Evolutionary conservation across 768 basidiomycete genomes (phyloP), one percentile per base, ranked within the genome.

Genomic region (Trametes gibbosa): DNA sequence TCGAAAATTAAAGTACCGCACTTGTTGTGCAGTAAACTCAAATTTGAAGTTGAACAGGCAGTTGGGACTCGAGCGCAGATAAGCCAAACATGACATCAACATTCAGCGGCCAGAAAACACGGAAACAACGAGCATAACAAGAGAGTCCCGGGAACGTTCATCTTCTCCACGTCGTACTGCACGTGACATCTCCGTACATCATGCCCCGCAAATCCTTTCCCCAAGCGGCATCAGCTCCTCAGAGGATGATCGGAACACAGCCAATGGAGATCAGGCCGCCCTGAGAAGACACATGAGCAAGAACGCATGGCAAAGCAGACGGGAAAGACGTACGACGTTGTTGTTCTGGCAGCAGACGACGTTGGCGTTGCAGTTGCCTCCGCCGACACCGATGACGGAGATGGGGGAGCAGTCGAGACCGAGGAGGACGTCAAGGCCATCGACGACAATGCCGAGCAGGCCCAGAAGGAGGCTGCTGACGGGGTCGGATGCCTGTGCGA

Each of bases 261-360:
- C 59, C 63, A n/a, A 64, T 55, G 52, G 63, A 61, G 53, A 64
- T 42, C 34, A 61, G 40, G 37, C 55, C 53, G 14, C 63, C 59
- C 63, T 64, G 37, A 21, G 10, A 19, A 14, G 1, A 4, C 5
- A 9, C 5, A 10, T 10, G 29, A 34, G 2, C 27, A 29, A 3
- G 5, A 8, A 50, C 16, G 2, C 2, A 9, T 1, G 32, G n/a
- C 3, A 7, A 8, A 19, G n/a, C 6, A n/a, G 34, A 21, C 21
- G 14, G 2, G 35, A 21, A 13, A 27, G 19, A 57, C 60, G 32
- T 19, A 65, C 64, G 29, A 50, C 27, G 46, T 27, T 37, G 49
- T 59, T 65, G 49, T 57, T 50, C 41, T 50, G 17, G 52, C 59
- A 64, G 59, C 63, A 61, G n/a, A 58, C 56, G 10, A 47, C 41